phyloP scores from a whole-genome alignment of 768 basidiomycete species.

The Termitomyces sp. region DNA sequence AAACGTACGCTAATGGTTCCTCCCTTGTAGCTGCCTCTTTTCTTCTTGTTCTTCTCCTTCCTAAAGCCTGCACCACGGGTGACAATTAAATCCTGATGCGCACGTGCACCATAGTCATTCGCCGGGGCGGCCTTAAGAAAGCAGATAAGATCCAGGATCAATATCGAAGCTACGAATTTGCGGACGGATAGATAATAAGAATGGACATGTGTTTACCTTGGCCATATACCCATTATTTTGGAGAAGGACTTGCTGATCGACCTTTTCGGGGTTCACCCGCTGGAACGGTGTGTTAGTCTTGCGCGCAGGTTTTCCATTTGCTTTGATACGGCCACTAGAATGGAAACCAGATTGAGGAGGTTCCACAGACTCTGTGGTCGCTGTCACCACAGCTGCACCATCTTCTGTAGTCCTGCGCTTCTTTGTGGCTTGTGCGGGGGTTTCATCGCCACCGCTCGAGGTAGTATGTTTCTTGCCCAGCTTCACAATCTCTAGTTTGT shows the following conservation, averaged over 20 bases:
- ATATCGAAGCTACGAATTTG: background rate
- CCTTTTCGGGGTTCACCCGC: conserved; percentile 66
- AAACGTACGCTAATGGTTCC: conserved; percentile 87
- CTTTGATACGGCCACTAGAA: conserved; percentile 17
- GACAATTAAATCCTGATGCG: conserved; percentile 84
- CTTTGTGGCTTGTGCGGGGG: conserved; percentile 46
- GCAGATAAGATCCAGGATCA: background rate
- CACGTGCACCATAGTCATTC: conserved; percentile 87
- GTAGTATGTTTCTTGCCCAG: background rate
- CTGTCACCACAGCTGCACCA: conserved; percentile 47
- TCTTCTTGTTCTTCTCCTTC: conserved; percentile 99
- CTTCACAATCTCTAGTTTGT: background rate
- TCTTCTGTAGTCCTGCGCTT: conserved; percentile 55
- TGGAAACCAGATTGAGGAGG: conserved; percentile 13
- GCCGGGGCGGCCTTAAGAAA: conserved; percentile 48
- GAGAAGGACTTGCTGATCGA: conserved; percentile 34
- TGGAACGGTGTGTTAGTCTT: conserved; percentile 70
- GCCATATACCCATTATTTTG: conserved; percentile 78
- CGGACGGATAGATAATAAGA: background rate
- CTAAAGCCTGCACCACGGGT: conserved; percentile 94
- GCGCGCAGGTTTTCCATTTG: conserved; percentile 29
- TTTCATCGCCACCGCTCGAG: conserved; percentile 18
- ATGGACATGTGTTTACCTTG: conserved; percentile 45
- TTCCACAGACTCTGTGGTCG: conserved; percentile 27
- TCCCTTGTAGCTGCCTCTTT: conserved; percentile 89